Evolutionary conservation across 768 basidiomycete species (phyloP), one percentile per base, ranked within the genome.

Genomic region (Leccinum broughii): DNA sequence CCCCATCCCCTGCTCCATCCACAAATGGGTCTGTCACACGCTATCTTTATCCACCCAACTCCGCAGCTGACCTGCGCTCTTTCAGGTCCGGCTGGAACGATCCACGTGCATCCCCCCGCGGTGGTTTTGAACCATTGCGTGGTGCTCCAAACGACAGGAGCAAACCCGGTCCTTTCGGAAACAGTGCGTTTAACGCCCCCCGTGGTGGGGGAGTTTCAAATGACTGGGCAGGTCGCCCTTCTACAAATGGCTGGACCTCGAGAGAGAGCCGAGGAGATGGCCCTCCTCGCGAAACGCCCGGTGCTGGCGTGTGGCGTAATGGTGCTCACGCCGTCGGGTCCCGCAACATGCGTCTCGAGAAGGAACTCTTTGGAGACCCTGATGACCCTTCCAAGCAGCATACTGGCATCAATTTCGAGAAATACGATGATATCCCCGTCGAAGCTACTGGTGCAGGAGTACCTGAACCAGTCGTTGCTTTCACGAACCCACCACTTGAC

Each of bases 361-460:
- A 93, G 78, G 95, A 98, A 71, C 89, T 99, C 41, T 99, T 89
- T 68, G 97, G 97, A 57, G 95, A 96, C 64, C 82, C 83, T 44
- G 80, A 84, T 51, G 96, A 98, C 74, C 85, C 89, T 24, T 86
- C 86, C 60, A 92, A 92, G 72, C 90, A 97, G 75, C 88, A 93
- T 72, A 96, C 95, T 49, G 97, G 97, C 64, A 98, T 99, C 80
- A 99, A 99, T 80, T 99, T 99, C 72, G 97, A 99, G 80, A 97
- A 97, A 77, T 99, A 98, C 70, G 97, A 97, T 76, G 96, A 98
- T 74, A 99, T 99, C 72, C 97, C 97, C 64, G 95, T 99, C 66
- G 97, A 98, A 78, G 96, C 95, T 37, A 98, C 96, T 53, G 97
- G 97, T 67, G 87, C 88, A 61, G 92, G 90, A 68, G 96, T 98